Evolutionary conservation across 2,329 filamentous ascomycete species (phyloP).

Genomic region (Cordyceps sp.): DNA sequence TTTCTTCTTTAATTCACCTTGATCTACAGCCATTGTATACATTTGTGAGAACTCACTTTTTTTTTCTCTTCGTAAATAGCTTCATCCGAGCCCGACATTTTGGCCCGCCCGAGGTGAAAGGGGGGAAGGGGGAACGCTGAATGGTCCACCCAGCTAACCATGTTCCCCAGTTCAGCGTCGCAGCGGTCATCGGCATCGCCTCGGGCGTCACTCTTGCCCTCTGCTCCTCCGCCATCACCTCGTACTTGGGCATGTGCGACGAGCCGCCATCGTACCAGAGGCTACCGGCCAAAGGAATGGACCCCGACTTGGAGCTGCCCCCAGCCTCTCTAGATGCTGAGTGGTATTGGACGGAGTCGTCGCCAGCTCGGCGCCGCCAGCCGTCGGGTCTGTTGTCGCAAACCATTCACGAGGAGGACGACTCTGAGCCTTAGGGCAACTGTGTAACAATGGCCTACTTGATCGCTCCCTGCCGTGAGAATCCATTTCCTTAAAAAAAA

Average conservation of each 20-base stretch:
- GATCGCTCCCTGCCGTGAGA: no score
- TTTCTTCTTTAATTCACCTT: neutral
- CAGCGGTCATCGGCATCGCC: constrained; percentile 47
- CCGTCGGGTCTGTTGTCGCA: constrained; percentile 39
- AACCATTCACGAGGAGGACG: constrained; percentile 59
- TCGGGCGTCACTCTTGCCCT: constrained; percentile 43
- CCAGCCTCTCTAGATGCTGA: constrained; percentile 12
- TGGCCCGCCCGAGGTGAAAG: no score
- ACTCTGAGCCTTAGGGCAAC: no score
- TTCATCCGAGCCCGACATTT: neutral
- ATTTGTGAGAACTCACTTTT: constrained; percentile 25
- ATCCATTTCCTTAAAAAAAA: no score
- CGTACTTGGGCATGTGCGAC: constrained; percentile 27
- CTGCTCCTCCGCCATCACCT: constrained; percentile 35
- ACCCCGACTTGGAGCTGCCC: neutral
- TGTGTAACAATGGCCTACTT: no score
- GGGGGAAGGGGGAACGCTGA: no score
- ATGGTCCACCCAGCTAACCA: constrained; percentile 1
- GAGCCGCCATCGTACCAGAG: no score
- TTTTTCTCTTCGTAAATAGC: no score
- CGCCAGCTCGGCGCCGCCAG: constrained; percentile 20
- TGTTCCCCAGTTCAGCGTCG: constrained; percentile 37
- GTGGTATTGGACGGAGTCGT: constrained; percentile 20
- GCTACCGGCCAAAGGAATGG: no score
- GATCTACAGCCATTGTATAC: constrained; percentile 22